Evolutionary conservation across 106 monocot species (phyloP), one percentile per base, ranked within the genome.

Genomic region (Dioscorea dumetorum): DNA sequence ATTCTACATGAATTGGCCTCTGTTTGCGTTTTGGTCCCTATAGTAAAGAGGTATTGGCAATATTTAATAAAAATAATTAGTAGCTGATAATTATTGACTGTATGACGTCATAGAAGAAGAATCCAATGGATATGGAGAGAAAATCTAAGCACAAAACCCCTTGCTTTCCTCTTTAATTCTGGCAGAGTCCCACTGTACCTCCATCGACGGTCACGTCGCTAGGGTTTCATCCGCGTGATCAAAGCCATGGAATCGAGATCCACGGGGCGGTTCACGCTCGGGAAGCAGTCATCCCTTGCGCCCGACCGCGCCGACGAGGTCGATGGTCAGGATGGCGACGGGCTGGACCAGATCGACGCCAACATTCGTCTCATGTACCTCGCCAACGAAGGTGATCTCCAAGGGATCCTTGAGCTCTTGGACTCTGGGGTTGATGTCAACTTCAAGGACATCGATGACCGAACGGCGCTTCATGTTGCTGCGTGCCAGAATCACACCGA

Each of bases 401-500:
- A 74, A 14, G 82, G 88, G 57, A 97, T 92, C 77, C 15, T 22
- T 65, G 91, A 91, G 72, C 71, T 92, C 7, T 49, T 91, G 12
- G 79, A 84, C 11, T 70, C 81, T 49, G 91, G 86, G 16, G 73
- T 70, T 32, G 82, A 91, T 35, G 75, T 78, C 57, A 89, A 89
- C 57, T 84, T 82, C 74, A 66, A 35, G 21, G 95, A 97, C 63
- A 79, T 79, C 61, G 95, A 97, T 56, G 84, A 78, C 48, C 78
- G 95, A n/a, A 91, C 92, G 20, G 84, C 97, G 8, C 79, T 99
- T 24, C 97, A 99, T 70, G 84, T 99, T 54, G 97, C 97, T 13
- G 82, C 97, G 5, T 93, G 92, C 75, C 89, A 99, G 80, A 82
- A 83, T 2, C 59, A n/a, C 18, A 35, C 75, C 23, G 83, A 80